A percentile compares a stretch with the other conserved stretches of the same genome.
Evolutionary conservation across 331 rosid genomes (phyloP).

Genomic region (Malus hybrid): DNA sequence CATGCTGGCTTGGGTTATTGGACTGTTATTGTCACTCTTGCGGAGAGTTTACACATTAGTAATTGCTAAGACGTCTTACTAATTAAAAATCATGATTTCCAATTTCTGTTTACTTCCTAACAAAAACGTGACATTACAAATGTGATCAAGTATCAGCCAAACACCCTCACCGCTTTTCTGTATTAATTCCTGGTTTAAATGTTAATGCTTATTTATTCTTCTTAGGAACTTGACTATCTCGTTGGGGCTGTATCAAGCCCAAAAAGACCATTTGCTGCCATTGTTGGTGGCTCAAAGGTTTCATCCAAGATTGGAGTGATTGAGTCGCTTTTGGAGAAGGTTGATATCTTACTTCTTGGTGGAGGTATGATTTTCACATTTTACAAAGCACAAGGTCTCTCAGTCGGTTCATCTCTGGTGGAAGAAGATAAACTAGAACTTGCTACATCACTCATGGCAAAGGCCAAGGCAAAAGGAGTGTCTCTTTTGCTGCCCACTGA

Average conservation of each 20-base stretch:
- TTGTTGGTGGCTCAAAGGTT: constrained; percentile 99
- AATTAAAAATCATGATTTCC: not conserved
- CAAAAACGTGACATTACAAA: not conserved
- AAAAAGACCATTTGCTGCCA: constrained; percentile 97
- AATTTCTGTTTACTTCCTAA: not conserved
- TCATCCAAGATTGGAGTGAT: constrained; percentile 98
- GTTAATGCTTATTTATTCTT: constrained; percentile 4
- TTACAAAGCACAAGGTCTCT: constrained; percentile 96
- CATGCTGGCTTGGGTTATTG: not conserved
- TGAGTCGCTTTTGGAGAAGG: constrained; percentile 86
- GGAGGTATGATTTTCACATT: constrained; percentile 99
- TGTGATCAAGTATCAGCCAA: not conserved
- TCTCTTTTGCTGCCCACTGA: constrained; percentile 86
- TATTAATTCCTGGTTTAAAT: not conserved
- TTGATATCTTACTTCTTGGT: constrained; percentile 85
- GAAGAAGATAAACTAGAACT: constrained; percentile 92
- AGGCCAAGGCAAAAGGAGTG: constrained; percentile 95
- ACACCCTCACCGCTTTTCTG: not conserved
- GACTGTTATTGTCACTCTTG: not conserved
- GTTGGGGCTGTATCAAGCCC: constrained; percentile 98
- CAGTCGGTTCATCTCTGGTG: constrained; percentile 97
- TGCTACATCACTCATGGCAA: constrained; percentile 71
- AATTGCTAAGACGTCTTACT: not conserved
- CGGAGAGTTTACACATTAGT: not conserved
- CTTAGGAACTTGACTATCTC: constrained; percentile 97